phyloP scores from a whole-genome alignment of 345 rosid genomes.

The Lagerstroemia speciosa region DNA sequence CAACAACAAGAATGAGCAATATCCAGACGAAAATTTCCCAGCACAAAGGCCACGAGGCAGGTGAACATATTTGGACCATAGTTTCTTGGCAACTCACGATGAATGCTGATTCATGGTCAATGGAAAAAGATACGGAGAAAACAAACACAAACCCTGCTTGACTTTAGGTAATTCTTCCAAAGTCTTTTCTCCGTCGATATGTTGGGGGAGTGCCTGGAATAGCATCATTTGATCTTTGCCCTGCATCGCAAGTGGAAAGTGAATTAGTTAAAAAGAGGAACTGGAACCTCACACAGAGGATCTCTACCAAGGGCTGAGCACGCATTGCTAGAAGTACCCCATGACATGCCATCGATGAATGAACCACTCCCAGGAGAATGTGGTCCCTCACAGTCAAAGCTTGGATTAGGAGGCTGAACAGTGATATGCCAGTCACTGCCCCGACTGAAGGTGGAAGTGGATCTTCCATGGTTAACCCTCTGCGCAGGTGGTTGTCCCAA shows the following conservation, averaged over 20 bases:
- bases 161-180: constrained; percentile 67
- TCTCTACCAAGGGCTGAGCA: not conserved
- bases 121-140: not conserved
- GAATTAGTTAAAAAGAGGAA: not conserved
- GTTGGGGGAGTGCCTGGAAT: constrained; percentile 64
- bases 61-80: constrained; percentile 48
- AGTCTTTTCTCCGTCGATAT: constrained; percentile 81
- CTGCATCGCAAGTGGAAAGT: constrained; percentile 22
- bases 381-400: constrained; percentile 48
- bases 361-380: constrained; percentile 79
- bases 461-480: constrained; percentile 48
- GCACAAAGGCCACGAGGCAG: constrained; percentile 46
- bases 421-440: constrained; percentile 49
- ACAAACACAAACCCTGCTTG: constrained; percentile 4
- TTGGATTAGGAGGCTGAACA: constrained; percentile 52
- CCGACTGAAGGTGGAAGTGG: constrained; percentile 30
- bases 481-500: constrained; percentile 74
- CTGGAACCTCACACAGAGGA: constrained; percentile 6
- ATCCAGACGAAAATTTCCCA: not conserved
- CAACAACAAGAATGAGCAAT: not conserved
- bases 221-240: constrained; percentile 71
- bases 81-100: constrained; percentile 44
- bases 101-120: constrained; percentile 16
- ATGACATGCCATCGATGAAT: constrained; percentile 52
- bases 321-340: constrained; percentile 40